Evolutionary conservation across 2,329 filamentous ascomycete genomes (phyloP).

Genomic region (Bipolaris zeicola): DNA sequence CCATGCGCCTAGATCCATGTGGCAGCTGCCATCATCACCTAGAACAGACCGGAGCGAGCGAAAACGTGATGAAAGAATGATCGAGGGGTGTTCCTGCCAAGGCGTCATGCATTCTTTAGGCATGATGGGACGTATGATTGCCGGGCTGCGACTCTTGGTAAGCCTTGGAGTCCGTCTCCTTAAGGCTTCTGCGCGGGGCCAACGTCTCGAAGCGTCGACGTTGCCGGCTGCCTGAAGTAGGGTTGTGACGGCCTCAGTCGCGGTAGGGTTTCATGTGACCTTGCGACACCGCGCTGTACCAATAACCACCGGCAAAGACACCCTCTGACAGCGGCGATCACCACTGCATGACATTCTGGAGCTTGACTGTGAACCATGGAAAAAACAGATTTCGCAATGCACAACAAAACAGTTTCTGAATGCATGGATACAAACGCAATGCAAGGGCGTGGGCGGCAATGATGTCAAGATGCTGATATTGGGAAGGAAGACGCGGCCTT

Average conservation of each 20-base stretch:
- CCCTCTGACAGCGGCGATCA: conserved; percentile 23
- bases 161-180: conserved; percentile 26
- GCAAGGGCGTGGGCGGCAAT: conserved; percentile 23
- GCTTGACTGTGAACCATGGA: conserved; percentile 14
- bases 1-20: conserved; percentile 23
- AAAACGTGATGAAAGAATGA: conserved; percentile 24
- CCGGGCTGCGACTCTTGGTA: conserved; percentile 39
- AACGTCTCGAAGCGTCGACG: conserved; percentile 19
- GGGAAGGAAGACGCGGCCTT: conserved; percentile 30
- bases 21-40: conserved; percentile 11
- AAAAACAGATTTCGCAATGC: conserved; percentile 9
- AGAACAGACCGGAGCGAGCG: conserved; percentile 12
- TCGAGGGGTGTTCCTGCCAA: conserved; percentile 31
- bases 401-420: conserved; percentile 23
- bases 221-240: conserved; percentile 26
- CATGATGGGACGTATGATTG: conserved; percentile 44
- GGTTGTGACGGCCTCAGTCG: conserved; percentile 37
- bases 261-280: conserved; percentile 43
- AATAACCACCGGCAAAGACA: conserved; percentile 27
- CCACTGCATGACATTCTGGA: conserved; percentile 27
- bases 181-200: conserved; percentile 25
- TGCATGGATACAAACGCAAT: conserved; percentile 37
- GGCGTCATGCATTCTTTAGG: conserved; percentile 37
- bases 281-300: conserved; percentile 33
- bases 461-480: conserved; percentile 30